Base-by-base conservation (phyloP, 2,329 filamentous ascomycete genomes). In the Achaetomium macrosporum region DNA sequence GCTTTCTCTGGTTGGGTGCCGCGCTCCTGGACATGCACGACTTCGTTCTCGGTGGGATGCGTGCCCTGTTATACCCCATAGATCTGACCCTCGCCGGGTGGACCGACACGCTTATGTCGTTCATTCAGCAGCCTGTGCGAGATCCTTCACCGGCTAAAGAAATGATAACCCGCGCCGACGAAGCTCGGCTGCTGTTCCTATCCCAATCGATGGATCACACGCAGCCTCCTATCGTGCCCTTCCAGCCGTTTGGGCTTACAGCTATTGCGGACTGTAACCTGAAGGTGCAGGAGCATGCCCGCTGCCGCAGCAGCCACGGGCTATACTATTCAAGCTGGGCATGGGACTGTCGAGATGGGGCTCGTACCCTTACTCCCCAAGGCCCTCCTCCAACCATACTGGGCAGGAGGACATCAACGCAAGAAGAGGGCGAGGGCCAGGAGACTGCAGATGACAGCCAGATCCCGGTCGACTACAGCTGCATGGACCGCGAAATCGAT, bases 1-100 rank as follows among this genome's bases (percentile, higher is more conserved):
- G 42, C 42, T 54, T 54, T 31, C 52, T 54, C 17, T 51, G 52
- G 47, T n/a, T 54, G 16, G 52, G 47, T 15, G 43, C 47, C n/a
- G 19, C 47, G 15, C 42, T 51, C 13, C 13, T 54, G 15, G 43
- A 43, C 31, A 31, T 49, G 9, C 49, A 51, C 36, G 36, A 37
- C 37, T 40, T 42, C n/a, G 12, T 51, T 29, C 42, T 50, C 16
- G 3, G 10, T 19, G 17, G 42, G 37, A 54, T 54, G 52, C 33
- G 52, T 15, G 39, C 39, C 12, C 20, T 54, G 35, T 50, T 47
- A 36, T 50, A 54, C 37, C 47, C 17, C 6, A 12, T 54, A 0
- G 47, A 46, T 30, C 42, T 50, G 30, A 50, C 42, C 17, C 37
- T 52, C 7, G 50, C 43, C 29, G 43, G 16, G 3, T 52, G 31